These are phyloP conservation scores for Usnea hakonensis DNA, from an alignment of 495 filamentous ascomycete species.

Conservation along the genomic window DNA sequence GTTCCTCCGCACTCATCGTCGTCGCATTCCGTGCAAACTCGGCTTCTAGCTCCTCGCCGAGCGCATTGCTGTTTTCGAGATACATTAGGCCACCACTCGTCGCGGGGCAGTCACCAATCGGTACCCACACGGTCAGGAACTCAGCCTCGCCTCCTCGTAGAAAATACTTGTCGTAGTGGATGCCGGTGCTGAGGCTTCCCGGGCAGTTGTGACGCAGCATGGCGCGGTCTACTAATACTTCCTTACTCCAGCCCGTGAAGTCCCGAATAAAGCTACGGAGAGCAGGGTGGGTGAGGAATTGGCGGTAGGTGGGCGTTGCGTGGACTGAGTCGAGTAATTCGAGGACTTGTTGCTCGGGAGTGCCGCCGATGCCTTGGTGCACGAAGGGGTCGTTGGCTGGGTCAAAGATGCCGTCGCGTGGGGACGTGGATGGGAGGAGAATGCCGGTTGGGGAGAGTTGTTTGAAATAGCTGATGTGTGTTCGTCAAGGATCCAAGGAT, in stretches of 20 bases:
- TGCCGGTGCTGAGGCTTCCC: conserved; percentile 49
- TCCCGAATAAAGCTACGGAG: conserved; percentile 44
- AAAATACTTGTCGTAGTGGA: conserved; percentile 63
- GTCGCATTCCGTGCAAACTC: conserved; percentile 41
- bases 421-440: conserved; percentile 38
- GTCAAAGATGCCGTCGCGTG: conserved; percentile 48
- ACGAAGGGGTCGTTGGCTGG: conserved; percentile 35
- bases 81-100: conserved; percentile 57
- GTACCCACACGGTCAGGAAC: conserved; percentile 56
- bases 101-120: conserved; percentile 51
- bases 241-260: conserved; percentile 48
- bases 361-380: conserved; percentile 52
- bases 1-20: conserved; percentile 43
- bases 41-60: conserved; percentile 42
- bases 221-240: conserved; percentile 42
- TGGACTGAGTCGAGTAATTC: conserved; percentile 24
- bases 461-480: conserved; percentile 43
- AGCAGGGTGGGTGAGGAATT: conserved; percentile 45
- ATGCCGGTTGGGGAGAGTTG: conserved; percentile 48
- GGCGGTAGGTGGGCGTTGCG: conserved; percentile 23
- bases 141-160: conserved; percentile 51
- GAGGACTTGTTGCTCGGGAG: conserved; percentile 8
- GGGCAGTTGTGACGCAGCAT: conserved; percentile 54
- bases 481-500: neutral
- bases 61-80: conserved; percentile 42